Percentiles rank a stretch among this genome's conserved stretches.
phyloP scores from a whole-genome alignment of 2,329 filamentous ascomycete species.

The Camptophora hylomeconis region DNA sequence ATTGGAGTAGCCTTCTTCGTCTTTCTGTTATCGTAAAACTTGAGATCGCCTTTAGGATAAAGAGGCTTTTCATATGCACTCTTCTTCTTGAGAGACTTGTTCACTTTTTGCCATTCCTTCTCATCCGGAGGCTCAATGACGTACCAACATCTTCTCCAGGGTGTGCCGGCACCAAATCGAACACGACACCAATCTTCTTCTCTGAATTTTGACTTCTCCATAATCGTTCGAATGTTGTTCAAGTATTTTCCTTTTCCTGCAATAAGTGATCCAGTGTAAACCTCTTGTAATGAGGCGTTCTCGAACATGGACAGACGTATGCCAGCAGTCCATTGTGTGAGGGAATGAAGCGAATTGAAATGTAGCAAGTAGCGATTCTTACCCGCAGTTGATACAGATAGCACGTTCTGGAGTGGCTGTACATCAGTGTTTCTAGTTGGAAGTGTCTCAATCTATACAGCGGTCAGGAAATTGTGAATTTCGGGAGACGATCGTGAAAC shows the following conservation, averaged over 20 bases:
- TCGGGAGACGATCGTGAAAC: conserved; percentile 10
- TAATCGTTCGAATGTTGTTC: conserved; percentile 81
- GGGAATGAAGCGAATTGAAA: conserved; percentile 86
- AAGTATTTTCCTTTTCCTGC: conserved; percentile 82
- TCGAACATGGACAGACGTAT: conserved; percentile 93
- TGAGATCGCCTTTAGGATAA: conserved; percentile 73
- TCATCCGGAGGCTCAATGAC: conserved; percentile 86
- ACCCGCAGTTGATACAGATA: conserved; percentile 89
- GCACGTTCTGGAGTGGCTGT: conserved; percentile 79
- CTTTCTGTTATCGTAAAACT: conserved; percentile 88
- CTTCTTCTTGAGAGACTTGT: conserved; percentile 71
- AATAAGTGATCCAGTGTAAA: conserved; percentile 90
- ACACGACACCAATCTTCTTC: conserved; percentile 92
- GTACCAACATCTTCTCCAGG: conserved; percentile 95
- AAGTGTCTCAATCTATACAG: conserved; percentile 65
- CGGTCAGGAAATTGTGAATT: conserved; percentile 13
- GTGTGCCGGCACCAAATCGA: conserved; percentile 86
- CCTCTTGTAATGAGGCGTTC: conserved; percentile 83
- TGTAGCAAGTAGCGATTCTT: conserved; percentile 91
- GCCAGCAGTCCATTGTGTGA: conserved; percentile 90
- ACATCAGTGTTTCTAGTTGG: conserved; percentile 67
- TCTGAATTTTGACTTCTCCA: conserved; percentile 65
- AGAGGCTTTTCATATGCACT: conserved; percentile 69
- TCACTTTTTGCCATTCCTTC: conserved; percentile 73
- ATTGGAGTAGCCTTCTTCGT: conserved; percentile 86